Base-by-base conservation (phyloP, 495 filamentous ascomycete species). In the Daldinia childiae region DNA sequence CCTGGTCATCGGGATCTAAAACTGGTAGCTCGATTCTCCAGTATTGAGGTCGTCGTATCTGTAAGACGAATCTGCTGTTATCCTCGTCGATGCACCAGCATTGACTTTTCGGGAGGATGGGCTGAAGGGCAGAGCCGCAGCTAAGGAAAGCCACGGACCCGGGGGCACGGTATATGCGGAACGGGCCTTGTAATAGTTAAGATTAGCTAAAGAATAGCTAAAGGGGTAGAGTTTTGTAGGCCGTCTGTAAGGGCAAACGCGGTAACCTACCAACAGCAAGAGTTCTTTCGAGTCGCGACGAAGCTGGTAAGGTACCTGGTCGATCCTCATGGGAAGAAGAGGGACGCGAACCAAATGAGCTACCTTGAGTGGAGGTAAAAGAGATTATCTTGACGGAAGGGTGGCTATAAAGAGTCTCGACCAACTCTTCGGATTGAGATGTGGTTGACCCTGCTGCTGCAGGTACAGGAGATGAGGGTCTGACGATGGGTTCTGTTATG, bases 1-100 rank as follows among this genome's bases (percentile, higher is more conserved):
- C 73, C 36, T 82, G 80, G 63, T 95, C 88, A 26, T 90, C 88
- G 0, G 84, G 78, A 0, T 85, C 85, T 14, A 81, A 80, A 43
- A 87, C 83, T 2, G 93, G 92, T 7, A 97, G 77, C 72, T 97
- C 94, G 71, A 97, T 95, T 48, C 94, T 89, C 84, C 95, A 97
- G 75, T 94, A 97, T 52, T 90, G 90, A 15, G 93, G 88, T 29
- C 89, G 85, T 34, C 92, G 86, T 58, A 95, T 91, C 61, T 92
- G 90, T 66, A 97, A 74, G 6, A 95, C 90, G 73, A 95, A 97
- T 66, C 90, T 93, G 78, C 82, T 84, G 38, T 90, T 90, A 41
- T 90, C 88, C 50, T 91, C 91, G 76, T 97, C 92, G 21, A 97
- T 92, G 79, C 92, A 95, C 94, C 94, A 97, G 67, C 89, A 95